Evolutionary conservation across 1,284 basidiomycete species (phyloP).

Genomic region (Phylloboletellus chloephorus): DNA sequence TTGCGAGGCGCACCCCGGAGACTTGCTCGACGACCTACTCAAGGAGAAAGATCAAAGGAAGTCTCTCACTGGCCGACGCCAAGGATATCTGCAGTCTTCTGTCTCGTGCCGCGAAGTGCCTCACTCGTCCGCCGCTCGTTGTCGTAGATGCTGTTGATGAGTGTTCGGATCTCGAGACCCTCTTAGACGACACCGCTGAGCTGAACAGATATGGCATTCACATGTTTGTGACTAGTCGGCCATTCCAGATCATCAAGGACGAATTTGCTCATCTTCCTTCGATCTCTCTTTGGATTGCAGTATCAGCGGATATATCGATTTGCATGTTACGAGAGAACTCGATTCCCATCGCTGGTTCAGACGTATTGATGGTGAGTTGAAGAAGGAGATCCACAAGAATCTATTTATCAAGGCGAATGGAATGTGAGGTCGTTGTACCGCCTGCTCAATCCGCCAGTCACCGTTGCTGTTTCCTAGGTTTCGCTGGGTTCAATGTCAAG

Average conservation of each 20-base stretch:
- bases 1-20: background rate
- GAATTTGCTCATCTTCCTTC: constrained; percentile 1
- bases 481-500: constrained; percentile 13
- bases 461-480: constrained; percentile 7
- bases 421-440: constrained; percentile 5
- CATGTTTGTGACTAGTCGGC: constrained; percentile 13
- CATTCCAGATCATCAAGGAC: constrained; percentile 9
- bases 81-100: constrained; percentile 4
- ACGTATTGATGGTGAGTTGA: constrained; percentile 1
- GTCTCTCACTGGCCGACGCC: background rate
- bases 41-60: constrained; percentile 1
- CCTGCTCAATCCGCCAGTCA: background rate
- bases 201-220: constrained; percentile 3
- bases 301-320: constrained; percentile 9
- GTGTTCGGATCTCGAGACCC: constrained; percentile 7
- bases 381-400: constrained; percentile 5
- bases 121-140: constrained; percentile 5
- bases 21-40: constrained; percentile 1
- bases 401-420: constrained; percentile 11
- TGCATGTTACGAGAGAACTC: constrained; percentile 13
- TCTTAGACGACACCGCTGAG: constrained; percentile 3
- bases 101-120: background rate
- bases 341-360: constrained; percentile 10
- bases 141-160: constrained; percentile 15
- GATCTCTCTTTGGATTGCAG: constrained; percentile 5